Percentiles rank a stretch among this genome's conserved stretches.
Evolutionary conservation across 768 basidiomycete species (phyloP).

Genomic region (Podaxis sp.): DNA sequence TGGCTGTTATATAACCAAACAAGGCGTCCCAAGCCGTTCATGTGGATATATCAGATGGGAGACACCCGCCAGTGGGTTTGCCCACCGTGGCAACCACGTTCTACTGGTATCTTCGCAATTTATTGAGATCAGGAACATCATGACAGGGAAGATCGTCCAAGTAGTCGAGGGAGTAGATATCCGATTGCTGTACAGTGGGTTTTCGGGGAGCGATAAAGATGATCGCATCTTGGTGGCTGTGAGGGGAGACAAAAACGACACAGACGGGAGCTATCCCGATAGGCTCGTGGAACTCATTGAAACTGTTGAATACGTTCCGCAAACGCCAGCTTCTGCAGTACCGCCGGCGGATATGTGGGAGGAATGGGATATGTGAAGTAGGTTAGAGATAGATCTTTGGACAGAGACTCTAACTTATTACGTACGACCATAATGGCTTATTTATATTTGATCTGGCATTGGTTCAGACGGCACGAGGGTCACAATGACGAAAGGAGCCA

Average conservation of each 20-base stretch:
- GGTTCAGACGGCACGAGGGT: no score
- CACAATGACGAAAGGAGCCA: background rate
- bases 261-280: conserved; percentile 52
- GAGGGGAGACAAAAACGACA: conserved; percentile 59
- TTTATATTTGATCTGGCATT: background rate
- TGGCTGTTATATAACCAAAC: conserved; percentile 74
- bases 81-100: conserved; percentile 59
- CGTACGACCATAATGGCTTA: background rate
- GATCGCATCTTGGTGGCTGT: conserved; percentile 63
- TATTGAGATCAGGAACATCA: conserved; percentile 69
- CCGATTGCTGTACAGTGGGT: conserved; percentile 56
- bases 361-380: conserved; percentile 66
- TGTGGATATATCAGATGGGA: conserved; percentile 79
- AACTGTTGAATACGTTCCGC: conserved; percentile 57
- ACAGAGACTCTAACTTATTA: background rate
- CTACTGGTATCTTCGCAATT: conserved; percentile 75
- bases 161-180: conserved; percentile 77
- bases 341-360: conserved; percentile 53
- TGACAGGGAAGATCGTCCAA: conserved; percentile 72
- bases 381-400: background rate
- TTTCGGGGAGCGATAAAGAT: conserved; percentile 31
- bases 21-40: conserved; percentile 63
- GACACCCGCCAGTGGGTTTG: conserved; percentile 60
- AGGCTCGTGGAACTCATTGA: conserved; percentile 67
- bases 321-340: conserved; percentile 23